A percentile compares a stretch with the other conserved stretches of the same genome.
Evolutionary conservation across 2,329 filamentous ascomycete genomes (phyloP).

Genomic region (Cladorrhinum sp.): DNA sequence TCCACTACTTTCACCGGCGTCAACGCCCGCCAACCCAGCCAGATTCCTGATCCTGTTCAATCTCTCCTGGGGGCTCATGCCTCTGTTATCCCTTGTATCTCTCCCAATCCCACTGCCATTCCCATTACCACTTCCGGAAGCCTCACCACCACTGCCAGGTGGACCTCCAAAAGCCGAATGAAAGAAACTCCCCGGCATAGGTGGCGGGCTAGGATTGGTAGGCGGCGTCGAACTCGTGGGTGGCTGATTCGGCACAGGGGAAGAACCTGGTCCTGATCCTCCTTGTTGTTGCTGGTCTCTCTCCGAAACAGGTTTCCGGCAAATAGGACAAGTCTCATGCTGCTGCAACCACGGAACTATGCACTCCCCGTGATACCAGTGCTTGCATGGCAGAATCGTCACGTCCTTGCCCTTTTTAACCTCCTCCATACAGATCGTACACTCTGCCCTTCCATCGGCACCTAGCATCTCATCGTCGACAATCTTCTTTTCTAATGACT

Average conservation of each 20-base stretch:
- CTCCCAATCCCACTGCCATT: not conserved
- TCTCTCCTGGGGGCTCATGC: not conserved
- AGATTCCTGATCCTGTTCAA: not conserved
- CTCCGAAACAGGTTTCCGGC: constrained; percentile 56
- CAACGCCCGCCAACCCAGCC: not conserved
- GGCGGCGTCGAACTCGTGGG: not conserved
- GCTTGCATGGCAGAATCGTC: constrained; percentile 76
- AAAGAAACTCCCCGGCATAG: not conserved
- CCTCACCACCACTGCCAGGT: not conserved
- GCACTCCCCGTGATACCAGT: constrained; percentile 89
- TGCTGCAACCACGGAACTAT: constrained; percentile 80
- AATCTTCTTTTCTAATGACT: constrained; percentile 66
- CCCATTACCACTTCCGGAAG: not conserved
- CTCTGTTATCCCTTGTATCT: not conserved
- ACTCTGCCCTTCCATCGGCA: constrained; percentile 69
- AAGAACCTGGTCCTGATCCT: not conserved
- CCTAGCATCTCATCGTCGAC: constrained; percentile 68
- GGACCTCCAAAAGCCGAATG: not conserved
- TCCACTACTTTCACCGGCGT: not conserved
- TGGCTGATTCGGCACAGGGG: not conserved
- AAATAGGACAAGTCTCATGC: constrained; percentile 90
- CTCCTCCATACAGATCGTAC: constrained; percentile 92
- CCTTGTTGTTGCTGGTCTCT: constrained; percentile 22
- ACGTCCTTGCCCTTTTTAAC: constrained; percentile 72
- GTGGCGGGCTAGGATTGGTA: not conserved